These are phyloP conservation scores for Baudoinia panamericana DNA, from an alignment of 495 filamentous ascomycete genomes.

Conservation along the genomic window DNA sequence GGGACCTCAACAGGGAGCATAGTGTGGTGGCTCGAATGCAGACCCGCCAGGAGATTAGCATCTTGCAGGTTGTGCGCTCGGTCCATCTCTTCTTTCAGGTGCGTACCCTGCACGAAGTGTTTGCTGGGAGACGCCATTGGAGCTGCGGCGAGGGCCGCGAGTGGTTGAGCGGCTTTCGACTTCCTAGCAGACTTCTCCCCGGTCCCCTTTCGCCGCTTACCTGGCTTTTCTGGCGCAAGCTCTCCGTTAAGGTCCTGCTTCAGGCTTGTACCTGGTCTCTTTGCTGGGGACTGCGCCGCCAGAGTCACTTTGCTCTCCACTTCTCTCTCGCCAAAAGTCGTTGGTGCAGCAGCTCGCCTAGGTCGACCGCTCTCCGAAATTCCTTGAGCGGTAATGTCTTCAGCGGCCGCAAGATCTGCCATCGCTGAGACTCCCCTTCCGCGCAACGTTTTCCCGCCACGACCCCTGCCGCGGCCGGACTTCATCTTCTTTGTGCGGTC, in stretches of 20 bases:
- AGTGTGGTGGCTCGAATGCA: slow-evolving; percentile 18
- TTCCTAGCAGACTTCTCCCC: slow-evolving; percentile 24
- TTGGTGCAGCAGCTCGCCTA: slow-evolving; percentile 53
- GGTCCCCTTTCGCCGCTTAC: slow-evolving; percentile 16
- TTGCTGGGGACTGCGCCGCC: slow-evolving; percentile 32
- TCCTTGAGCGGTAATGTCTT: slow-evolving; percentile 23
- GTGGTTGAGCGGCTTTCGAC: slow-evolving; percentile 19
- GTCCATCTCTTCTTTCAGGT: slow-evolving; percentile 6
- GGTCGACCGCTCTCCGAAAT: slow-evolving; percentile 55
- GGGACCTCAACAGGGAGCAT: slow-evolving; percentile 28
- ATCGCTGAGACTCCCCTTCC: slow-evolving; percentile 33
- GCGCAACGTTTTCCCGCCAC: slow-evolving; percentile 33
- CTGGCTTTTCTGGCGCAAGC: slow-evolving; percentile 22
- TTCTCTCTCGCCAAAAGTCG: slow-evolving; percentile 47
- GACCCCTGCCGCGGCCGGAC: slow-evolving; percentile 40
- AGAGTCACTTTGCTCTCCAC: slow-evolving; percentile 23
- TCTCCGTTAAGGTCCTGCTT: slow-evolving; percentile 17
- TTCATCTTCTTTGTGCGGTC: slow-evolving; percentile 58
- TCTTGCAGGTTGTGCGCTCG: slow-evolving; percentile 14
- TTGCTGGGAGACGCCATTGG: slow-evolving; percentile 22
- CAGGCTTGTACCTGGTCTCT: slow-evolving; percentile 11
- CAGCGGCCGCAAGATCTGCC: slow-evolving; percentile 20
- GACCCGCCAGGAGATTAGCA: slow-evolving; percentile 18
- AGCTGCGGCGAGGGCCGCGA: slow-evolving; percentile 25
- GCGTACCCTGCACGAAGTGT: slow-evolving; percentile 2